Evolutionary conservation across 1,284 basidiomycete species (phyloP), one percentile per base, ranked within the genome.

Genomic region (Schizophyllum amplum): DNA sequence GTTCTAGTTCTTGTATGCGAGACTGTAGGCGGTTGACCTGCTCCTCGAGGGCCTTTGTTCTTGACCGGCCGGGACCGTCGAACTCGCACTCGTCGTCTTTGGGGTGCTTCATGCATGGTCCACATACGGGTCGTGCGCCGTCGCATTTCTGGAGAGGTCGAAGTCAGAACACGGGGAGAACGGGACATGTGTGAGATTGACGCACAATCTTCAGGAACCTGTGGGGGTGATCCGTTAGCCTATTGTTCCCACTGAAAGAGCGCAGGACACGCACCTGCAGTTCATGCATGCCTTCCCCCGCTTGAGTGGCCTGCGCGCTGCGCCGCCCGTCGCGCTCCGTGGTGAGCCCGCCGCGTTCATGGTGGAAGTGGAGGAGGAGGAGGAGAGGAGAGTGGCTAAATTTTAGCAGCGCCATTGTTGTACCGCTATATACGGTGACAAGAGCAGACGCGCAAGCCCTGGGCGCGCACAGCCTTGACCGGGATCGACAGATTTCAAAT

Each of bases 191-290:
- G 6, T 27, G 59, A 55, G 23, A 13, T 54, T 11, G n/a, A 72
- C 71, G 55, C 62, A 83, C 82, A 70, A 84, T 82, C 68, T 84
- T 84, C 53, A 82, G 71, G 68, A 81, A 80, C 63, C 82, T 80
- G 26, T 46, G 55, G n/a, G n/a, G 25, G 54, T 57, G 25, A 57
- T 50, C 48, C 20, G 48, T 22, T 50, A 24, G 48, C 20, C 20
- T 50, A n/a, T 50, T 21, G 24, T 21, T 50, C 48, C 11, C 15
- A 50, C 13, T 11, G 24, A 50, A 50, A 3, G 24, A 33, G 24
- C 24, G 15, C n/a, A n/a, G 27, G 52, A 15, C 25, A 64, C 71
- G 56, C 60, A 73, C 74, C 75, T 70, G 70, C 76, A 77, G 56
- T 72, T 76, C 71, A 76, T 72, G 57, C 75, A 77, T 56, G 75